These are phyloP conservation scores for Biscogniauxia mediterranea DNA, from an alignment of 2,329 filamentous ascomycete species.

Conservation along the genomic window DNA sequence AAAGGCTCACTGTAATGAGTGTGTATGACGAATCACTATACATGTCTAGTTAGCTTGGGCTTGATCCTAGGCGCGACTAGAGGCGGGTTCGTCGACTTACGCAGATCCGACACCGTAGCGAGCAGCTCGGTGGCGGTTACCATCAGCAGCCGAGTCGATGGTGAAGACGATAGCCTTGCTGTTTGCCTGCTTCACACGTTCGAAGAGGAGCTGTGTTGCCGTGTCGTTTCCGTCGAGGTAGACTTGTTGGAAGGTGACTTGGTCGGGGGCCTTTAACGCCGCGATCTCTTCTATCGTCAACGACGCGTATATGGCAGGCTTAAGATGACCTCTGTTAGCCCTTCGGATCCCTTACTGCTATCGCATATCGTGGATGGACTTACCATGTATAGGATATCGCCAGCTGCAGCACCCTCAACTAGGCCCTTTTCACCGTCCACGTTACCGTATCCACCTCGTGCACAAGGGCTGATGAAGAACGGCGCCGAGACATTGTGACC, in stretches of 20 bases:
- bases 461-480: conserved; percentile 43
- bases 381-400: conserved; percentile 41
- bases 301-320: conserved; percentile 23
- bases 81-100: conserved; percentile 11
- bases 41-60: conserved; percentile 4
- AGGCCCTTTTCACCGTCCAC: conserved; percentile 39
- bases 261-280: conserved; percentile 20
- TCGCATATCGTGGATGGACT: not conserved
- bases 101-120: conserved; percentile 22
- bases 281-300: conserved; percentile 27
- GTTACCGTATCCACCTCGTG: conserved; percentile 38
- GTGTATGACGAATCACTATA: conserved; percentile 18
- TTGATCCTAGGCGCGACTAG: not conserved
- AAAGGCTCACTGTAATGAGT: conserved; percentile 15
- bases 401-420: conserved; percentile 39
- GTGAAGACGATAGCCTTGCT: conserved; percentile 29
- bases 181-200: conserved; percentile 16
- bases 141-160: conserved; percentile 25
- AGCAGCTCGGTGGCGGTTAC: conserved; percentile 24
- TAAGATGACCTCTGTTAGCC: conserved; percentile 4
- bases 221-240: conserved; percentile 28
- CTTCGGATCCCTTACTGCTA: not conserved
- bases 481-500: conserved; percentile 43
- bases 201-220: conserved; percentile 20
- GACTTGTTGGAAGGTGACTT: conserved; percentile 29